These are phyloP conservation scores for Eleusine indica DNA, from an alignment of 176 grass and related monocot genomes.

Conservation along the genomic window DNA sequence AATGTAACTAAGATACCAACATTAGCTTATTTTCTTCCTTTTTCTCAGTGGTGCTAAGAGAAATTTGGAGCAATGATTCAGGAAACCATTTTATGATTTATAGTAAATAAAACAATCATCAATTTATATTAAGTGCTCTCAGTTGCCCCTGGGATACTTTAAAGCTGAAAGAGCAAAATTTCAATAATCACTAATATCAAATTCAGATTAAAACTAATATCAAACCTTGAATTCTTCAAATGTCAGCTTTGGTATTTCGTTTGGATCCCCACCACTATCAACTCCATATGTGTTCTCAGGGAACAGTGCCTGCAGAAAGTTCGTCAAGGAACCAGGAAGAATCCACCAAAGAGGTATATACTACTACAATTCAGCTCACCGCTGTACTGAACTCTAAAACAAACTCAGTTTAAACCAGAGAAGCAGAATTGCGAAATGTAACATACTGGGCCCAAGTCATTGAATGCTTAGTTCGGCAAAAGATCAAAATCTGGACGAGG, in stretches of 20 bases:
- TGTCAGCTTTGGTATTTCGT: constrained; percentile 93
- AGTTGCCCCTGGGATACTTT: neutral
- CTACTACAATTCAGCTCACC: constrained; percentile 4
- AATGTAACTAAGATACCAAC: constrained; percentile 20
- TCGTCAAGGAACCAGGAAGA: constrained; percentile 11
- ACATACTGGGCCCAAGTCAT: constrained; percentile 13
- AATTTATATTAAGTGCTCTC: constrained; percentile 3
- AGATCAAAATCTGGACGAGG: constrained; percentile 5
- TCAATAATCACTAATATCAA: constrained; percentile 5
- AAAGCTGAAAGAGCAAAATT: neutral
- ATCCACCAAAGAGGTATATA: constrained; percentile 17
- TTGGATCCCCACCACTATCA: constrained; percentile 95
- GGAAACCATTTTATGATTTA: constrained; percentile 21
- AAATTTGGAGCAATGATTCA: constrained; percentile 11
- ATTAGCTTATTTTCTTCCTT: neutral
- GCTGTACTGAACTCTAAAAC: constrained; percentile 29
- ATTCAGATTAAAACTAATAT: constrained; percentile 37
- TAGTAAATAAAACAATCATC: constrained; percentile 1
- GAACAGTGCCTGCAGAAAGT: constrained; percentile 79
- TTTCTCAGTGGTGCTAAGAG: neutral
- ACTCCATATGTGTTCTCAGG: constrained; percentile 97
- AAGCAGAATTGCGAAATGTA: constrained; percentile 14
- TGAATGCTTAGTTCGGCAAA: constrained; percentile 33
- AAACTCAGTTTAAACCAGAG: constrained; percentile 31
- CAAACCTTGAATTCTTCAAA: constrained; percentile 99